phyloP scores from a whole-genome alignment of 306 rosid species.

The Cicer judaicum region DNA sequence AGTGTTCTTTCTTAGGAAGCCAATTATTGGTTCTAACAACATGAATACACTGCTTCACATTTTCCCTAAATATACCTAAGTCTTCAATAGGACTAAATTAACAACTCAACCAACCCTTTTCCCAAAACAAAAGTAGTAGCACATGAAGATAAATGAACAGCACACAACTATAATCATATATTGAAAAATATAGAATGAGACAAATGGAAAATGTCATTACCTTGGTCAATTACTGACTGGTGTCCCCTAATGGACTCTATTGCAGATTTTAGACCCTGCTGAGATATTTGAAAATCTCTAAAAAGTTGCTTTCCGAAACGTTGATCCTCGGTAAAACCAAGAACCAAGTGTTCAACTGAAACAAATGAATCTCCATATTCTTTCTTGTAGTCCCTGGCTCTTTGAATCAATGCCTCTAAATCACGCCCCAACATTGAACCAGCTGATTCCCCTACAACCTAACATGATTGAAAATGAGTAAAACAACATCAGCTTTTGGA shows the following conservation, averaged over 20 bases:
- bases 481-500: slow-evolving; percentile 20
- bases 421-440: slow-evolving; percentile 97
- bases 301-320: slow-evolving; percentile 90
- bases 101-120: neutral
- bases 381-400: slow-evolving; percentile 85
- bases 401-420: slow-evolving; percentile 88
- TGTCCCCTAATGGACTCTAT: slow-evolving; percentile 85
- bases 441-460: slow-evolving; percentile 86
- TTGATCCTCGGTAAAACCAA: slow-evolving; percentile 79
- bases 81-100: slow-evolving; percentile 8
- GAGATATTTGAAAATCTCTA: slow-evolving; percentile 80
- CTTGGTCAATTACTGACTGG: slow-evolving; percentile 96
- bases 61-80: neutral
- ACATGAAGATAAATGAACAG: slow-evolving; percentile 26
- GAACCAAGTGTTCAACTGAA: slow-evolving; percentile 98
- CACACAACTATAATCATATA: neutral
- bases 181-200: neutral
- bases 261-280: slow-evolving; percentile 73
- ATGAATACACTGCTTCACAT: neutral
- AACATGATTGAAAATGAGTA: slow-evolving; percentile 25
- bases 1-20: too few species aligned
- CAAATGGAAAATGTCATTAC: slow-evolving; percentile 48
- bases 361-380: slow-evolving; percentile 94
- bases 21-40: neutral
- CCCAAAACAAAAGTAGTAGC: slow-evolving; percentile 8